phyloP scores from a whole-genome alignment of 2,329 filamentous ascomycete species.

The Colletotrichum simmondsii region DNA sequence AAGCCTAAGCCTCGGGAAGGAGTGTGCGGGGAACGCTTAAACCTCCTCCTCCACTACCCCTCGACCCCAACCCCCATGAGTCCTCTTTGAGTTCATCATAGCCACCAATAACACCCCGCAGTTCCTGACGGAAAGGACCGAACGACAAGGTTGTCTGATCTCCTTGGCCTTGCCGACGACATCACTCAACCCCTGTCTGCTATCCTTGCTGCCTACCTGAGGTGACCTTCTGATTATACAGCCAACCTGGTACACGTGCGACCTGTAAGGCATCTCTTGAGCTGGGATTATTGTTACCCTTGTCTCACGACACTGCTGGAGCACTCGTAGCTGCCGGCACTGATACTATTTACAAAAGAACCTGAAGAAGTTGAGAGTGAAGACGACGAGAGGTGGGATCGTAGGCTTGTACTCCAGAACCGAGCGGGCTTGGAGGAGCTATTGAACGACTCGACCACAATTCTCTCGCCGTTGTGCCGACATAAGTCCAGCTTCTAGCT shows the following conservation, averaged over 20 bases:
- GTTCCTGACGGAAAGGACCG: constrained; percentile 27
- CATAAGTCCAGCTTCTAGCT: constrained; percentile 4
- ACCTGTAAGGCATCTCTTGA: constrained; percentile 6
- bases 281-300: not conserved
- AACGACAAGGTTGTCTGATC: constrained; percentile 28
- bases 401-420: not conserved
- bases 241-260: constrained; percentile 1
- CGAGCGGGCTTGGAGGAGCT: not conserved
- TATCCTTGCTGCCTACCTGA: not conserved
- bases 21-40: constrained; percentile 27
- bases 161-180: constrained; percentile 31
- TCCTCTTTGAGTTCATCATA: not conserved
- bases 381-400: not conserved
- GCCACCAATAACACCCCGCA: constrained; percentile 24
- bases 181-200: constrained; percentile 19
- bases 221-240: not conserved
- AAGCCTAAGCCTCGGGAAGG: constrained; percentile 15
- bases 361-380: not conserved
- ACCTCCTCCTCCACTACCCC: constrained; percentile 5
- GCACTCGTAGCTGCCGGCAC: not conserved
- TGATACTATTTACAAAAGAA: not conserved
- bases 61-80: constrained; percentile 13
- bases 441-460: not conserved
- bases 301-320: not conserved
- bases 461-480: constrained; percentile 7